A percentile compares a stretch with the other conserved stretches of the same genome.
These are phyloP conservation scores for Hortiboletus flavorubellus DNA, from an alignment of 768 basidiomycete genomes.

Conservation along the genomic window DNA sequence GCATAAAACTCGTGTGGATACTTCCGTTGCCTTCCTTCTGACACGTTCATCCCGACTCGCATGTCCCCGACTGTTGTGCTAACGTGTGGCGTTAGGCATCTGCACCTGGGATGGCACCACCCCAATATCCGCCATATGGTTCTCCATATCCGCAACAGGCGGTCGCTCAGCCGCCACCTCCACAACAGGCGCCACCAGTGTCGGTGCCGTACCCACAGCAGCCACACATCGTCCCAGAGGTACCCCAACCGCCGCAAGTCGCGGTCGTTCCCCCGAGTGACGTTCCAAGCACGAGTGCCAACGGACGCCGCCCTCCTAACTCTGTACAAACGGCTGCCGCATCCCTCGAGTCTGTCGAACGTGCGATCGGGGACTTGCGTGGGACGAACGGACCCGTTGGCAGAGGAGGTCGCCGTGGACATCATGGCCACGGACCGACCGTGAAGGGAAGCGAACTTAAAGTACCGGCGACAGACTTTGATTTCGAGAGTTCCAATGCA, in stretches of 20 bases:
- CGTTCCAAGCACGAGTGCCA: constrained; percentile 22
- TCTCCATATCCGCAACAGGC: constrained; percentile 32
- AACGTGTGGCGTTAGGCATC: constrained; percentile 41
- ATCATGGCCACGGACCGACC: constrained; percentile 25
- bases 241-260: constrained; percentile 19
- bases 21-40: constrained; percentile 64
- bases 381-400: constrained; percentile 35
- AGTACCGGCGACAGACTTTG: constrained; percentile 77
- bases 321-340: constrained; percentile 70
- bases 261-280: constrained; percentile 22
- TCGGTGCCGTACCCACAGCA: constrained; percentile 28
- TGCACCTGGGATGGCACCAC: constrained; percentile 37
- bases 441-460: constrained; percentile 38
- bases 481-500: constrained; percentile 74
- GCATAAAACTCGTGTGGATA: constrained; percentile 47
- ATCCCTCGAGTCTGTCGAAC: constrained; percentile 69
- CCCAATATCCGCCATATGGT: constrained; percentile 29
- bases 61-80: not conserved
- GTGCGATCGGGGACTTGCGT: constrained; percentile 50
- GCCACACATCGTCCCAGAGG: constrained; percentile 26
- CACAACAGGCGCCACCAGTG: constrained; percentile 28
- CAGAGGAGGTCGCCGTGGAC: constrained; percentile 38
- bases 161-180: constrained; percentile 30
- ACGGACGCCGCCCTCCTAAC: constrained; percentile 37
- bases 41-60: constrained; percentile 14